Percentiles rank a stretch among this genome's conserved stretches.
phyloP scores from a whole-genome alignment of 805 yeast genomes.

The Candida dendrica region DNA sequence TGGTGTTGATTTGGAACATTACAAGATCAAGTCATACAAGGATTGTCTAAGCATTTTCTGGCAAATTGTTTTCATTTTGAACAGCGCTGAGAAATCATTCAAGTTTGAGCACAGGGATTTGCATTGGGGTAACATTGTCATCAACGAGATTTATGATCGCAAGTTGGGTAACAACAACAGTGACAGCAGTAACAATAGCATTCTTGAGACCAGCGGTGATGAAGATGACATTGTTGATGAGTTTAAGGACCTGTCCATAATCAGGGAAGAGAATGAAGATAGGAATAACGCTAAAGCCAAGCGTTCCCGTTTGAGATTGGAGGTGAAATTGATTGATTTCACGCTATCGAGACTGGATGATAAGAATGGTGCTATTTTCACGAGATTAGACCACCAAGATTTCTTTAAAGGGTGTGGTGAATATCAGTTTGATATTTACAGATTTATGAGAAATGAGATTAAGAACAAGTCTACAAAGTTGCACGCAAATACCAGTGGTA shows the following conservation, averaged over 20 bases:
- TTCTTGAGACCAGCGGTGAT: conserved; percentile 31
- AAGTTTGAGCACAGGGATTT: conserved; percentile 69
- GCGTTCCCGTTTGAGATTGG: not conserved
- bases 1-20: conserved; percentile 38
- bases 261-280: conserved; percentile 9
- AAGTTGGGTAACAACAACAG: conserved; percentile 1
- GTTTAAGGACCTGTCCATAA: conserved; percentile 14
- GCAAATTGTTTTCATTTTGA: conserved; percentile 41
- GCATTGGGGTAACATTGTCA: conserved; percentile 57
- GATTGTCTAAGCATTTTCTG: conserved; percentile 42
- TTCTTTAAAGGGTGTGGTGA: conserved; percentile 57
- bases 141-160: conserved; percentile 24
- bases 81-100: conserved; percentile 41
- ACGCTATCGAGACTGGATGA: conserved; percentile 45
- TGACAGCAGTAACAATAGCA: conserved; percentile 3
- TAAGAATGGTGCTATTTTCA: conserved; percentile 28
- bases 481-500: too few species aligned
- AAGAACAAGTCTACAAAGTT: conserved; percentile 2
- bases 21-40: conserved; percentile 30
- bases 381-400: conserved; percentile 58
- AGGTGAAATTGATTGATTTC: conserved; percentile 49
- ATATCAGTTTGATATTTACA: conserved; percentile 54
- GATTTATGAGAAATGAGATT: conserved; percentile 39
- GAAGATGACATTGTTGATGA: conserved; percentile 6
- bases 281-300: conserved; percentile 1